These are phyloP conservation scores for Bipolaris sorokiniana DNA, from an alignment of 2,329 filamentous ascomycete genomes.

Conservation along the genomic window DNA sequence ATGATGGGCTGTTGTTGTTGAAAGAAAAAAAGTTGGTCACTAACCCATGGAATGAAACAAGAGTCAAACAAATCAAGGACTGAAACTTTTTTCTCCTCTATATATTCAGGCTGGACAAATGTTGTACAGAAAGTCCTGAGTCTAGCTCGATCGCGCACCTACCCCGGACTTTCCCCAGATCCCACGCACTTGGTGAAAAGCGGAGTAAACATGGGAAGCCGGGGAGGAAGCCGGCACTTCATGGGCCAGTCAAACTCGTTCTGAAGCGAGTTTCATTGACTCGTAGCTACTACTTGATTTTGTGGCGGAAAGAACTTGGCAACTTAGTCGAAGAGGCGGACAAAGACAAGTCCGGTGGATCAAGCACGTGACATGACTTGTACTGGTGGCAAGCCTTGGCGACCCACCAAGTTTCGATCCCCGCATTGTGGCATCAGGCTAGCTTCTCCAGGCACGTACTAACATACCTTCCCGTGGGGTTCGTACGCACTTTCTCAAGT, in stretches of 20 bases:
- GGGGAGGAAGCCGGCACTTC: not conserved
- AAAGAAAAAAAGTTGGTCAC: not conserved
- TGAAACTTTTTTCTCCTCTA: slow-evolving; percentile 22
- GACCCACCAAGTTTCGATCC: not conserved
- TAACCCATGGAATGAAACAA: not conserved
- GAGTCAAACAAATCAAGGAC: not conserved
- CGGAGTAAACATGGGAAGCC: not conserved
- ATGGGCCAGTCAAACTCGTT: not conserved
- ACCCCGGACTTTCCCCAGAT: slow-evolving; percentile 36
- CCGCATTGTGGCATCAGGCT: not conserved
- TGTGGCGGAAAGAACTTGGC: not conserved
- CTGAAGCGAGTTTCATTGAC: not conserved
- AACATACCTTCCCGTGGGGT: slow-evolving; percentile 2
- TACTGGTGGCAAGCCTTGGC: not conserved
- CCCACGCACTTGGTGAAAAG: slow-evolving; percentile 7
- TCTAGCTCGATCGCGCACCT: not conserved
- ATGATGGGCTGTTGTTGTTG: slow-evolving; percentile 11
- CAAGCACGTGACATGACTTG: not conserved
- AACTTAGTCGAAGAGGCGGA: slow-evolving; percentile 9
- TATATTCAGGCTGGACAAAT: slow-evolving; percentile 23
- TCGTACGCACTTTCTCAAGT: slow-evolving; percentile 18
- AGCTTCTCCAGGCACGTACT: not conserved
- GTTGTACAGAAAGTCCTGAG: slow-evolving; percentile 27
- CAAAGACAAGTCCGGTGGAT: slow-evolving; percentile 18
- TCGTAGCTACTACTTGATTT: too few relatives aligned